Conservation (phyloP, 164 flowering plant genomes). For the Magnolia officinalis region DNA sequence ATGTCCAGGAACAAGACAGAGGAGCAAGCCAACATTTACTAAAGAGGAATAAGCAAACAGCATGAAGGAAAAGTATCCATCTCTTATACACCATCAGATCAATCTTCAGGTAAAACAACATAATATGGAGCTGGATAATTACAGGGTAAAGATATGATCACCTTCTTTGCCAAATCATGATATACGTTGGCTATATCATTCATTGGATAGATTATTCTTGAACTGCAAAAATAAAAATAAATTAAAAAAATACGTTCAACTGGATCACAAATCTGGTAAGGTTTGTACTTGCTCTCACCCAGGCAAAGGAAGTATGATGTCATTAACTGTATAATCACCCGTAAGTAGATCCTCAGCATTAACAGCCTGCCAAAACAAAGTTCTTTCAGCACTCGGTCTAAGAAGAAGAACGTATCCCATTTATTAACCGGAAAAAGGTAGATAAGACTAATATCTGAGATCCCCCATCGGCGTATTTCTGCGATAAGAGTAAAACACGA, state of each 20-base stretch:
- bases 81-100: too few relatives aligned
- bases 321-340: constrained; percentile 59
- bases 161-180: constrained; percentile 87
- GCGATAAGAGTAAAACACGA: background rate
- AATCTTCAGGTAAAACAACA: background rate
- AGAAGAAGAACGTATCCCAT: background rate
- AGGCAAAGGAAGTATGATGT: constrained; percentile 90
- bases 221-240: constrained; percentile 41
- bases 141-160: constrained; percentile 5
- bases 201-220: constrained; percentile 60
- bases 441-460: background rate
- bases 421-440: background rate
- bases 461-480: background rate
- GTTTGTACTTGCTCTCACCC: constrained; percentile 45
- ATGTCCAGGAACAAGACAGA: too few relatives aligned
- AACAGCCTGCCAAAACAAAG: constrained; percentile 43
- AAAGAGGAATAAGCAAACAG: background rate
- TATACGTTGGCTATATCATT: constrained; percentile 74
- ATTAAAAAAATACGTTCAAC: background rate
- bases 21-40: too few relatives aligned
- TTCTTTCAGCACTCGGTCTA: background rate
- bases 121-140: background rate
- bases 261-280: background rate
- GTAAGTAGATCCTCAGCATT: constrained; percentile 54
- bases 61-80: background rate